Conservation (phyloP, 192 early-diverging fungal genomes). For the Coemansia aciculifera region DNA sequence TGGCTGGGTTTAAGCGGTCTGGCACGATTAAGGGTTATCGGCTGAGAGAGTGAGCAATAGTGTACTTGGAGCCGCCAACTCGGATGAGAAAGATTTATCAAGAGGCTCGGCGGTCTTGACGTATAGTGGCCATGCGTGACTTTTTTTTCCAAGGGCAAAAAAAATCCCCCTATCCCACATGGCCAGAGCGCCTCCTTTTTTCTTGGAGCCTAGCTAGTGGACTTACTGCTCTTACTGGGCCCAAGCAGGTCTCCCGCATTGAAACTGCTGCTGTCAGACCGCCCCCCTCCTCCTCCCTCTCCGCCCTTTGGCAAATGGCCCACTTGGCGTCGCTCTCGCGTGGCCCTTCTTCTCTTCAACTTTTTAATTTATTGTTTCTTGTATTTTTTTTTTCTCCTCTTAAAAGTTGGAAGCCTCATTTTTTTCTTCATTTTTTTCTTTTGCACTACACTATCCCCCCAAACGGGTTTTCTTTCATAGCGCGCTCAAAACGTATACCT, state of each 20-base stretch:
- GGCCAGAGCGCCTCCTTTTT: conserved; percentile 3
- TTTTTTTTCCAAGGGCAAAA: neutral
- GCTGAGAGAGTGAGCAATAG: neutral
- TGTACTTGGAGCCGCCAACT: neutral
- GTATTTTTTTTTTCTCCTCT: conserved; percentile 3
- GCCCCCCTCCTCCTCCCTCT: neutral
- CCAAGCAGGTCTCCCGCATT: neutral
- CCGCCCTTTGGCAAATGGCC: neutral
- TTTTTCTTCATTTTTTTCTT: conserved; percentile 7
- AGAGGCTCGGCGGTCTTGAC: neutral
- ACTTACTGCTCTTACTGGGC: conserved; percentile 9
- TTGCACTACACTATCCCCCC: neutral
- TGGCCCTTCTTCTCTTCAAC: conserved; percentile 10
- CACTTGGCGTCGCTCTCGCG: neutral
- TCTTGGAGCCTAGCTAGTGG: neutral
- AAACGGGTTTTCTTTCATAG: neutral
- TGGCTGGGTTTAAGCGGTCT: neutral
- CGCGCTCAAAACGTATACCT: too few species aligned
- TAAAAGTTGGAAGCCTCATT: neutral
- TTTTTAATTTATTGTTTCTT: neutral
- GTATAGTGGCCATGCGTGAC: conserved; percentile 7
- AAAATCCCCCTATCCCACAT: neutral
- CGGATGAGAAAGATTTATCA: conserved; percentile 1
- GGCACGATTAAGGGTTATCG: neutral
- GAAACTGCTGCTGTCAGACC: neutral